Percentiles rank a stretch among this genome's conserved stretches.
phyloP scores from a whole-genome alignment of 495 filamentous ascomycete genomes.

The Symbiotaphrina buchneri region DNA sequence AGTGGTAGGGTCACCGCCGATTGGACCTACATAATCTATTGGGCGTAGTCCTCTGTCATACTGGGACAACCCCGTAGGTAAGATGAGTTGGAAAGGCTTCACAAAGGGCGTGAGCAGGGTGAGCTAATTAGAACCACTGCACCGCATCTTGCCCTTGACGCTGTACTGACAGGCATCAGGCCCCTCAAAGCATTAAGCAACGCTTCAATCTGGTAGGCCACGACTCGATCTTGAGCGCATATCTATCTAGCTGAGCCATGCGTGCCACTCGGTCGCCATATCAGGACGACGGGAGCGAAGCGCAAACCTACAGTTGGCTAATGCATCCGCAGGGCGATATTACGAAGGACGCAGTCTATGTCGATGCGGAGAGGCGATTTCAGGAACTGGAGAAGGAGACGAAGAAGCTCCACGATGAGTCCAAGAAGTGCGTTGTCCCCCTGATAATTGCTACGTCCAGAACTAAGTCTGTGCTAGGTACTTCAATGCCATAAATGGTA shows the following conservation, averaged over 20 bases:
- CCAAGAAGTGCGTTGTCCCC: constrained; percentile 37
- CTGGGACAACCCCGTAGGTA: too few species aligned
- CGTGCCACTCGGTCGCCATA: neutral
- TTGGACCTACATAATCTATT: too few species aligned
- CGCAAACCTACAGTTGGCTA: neutral
- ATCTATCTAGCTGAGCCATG: neutral
- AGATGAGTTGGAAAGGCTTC: constrained; percentile 95
- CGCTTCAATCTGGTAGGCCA: constrained; percentile 61
- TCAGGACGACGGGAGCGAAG: neutral
- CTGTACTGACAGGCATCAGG: constrained; percentile 19
- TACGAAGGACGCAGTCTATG: constrained; percentile 84
- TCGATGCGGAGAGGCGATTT: constrained; percentile 85
- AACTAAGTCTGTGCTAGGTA: constrained; percentile 22
- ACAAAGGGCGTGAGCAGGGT: constrained; percentile 70
- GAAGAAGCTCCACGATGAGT: constrained; percentile 87
- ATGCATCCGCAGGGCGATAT: constrained; percentile 37
- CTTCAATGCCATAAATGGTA: constrained; percentile 87
- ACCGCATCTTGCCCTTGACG: neutral
- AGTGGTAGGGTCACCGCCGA: too few species aligned
- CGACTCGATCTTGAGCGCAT: neutral
- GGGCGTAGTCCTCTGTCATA: too few species aligned
- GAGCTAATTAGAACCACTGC: constrained; percentile 10
- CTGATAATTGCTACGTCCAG: neutral
- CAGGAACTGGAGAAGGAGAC: constrained; percentile 85
- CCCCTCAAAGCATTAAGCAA: constrained; percentile 75